Evolutionary conservation across 2,329 filamentous ascomycete species (phyloP).

Genomic region (Nothopassalora personata): DNA sequence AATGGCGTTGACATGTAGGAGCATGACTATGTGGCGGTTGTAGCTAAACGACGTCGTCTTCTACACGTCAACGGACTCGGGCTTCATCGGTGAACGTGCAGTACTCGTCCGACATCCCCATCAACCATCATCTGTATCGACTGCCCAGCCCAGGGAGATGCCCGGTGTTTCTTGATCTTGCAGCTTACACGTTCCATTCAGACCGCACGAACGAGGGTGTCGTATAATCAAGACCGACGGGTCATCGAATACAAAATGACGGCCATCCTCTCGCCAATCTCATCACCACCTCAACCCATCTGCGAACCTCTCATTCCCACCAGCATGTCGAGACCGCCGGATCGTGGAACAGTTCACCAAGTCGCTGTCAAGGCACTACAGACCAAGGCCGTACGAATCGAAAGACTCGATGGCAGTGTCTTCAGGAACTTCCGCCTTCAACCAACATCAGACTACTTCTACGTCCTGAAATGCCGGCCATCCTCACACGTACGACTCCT

Average conservation of each 20-base stretch:
- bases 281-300: background rate
- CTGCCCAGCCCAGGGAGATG: slow-evolving; percentile 8
- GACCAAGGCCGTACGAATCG: slow-evolving; percentile 23
- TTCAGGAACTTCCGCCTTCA: slow-evolving; percentile 41
- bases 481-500: slow-evolving; percentile 35
- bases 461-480: slow-evolving; percentile 41
- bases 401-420: slow-evolving; percentile 27
- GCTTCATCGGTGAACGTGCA: slow-evolving; percentile 18
- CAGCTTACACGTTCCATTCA: slow-evolving; percentile 4
- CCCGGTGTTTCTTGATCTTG: slow-evolving; percentile 1
- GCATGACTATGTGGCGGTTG: slow-evolving; percentile 12
- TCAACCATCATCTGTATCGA: background rate
- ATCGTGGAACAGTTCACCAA: slow-evolving; percentile 23
- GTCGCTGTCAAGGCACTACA: slow-evolving; percentile 24
- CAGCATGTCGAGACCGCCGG: slow-evolving; percentile 17
- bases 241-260: slow-evolving; percentile 17
- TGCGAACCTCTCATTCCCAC: slow-evolving; percentile 9
- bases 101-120: slow-evolving; percentile 11
- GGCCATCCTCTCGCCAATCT: slow-evolving; percentile 6
- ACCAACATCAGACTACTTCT: slow-evolving; percentile 35
- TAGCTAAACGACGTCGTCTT: slow-evolving; percentile 10
- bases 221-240: background rate
- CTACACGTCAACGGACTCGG: slow-evolving; percentile 7
- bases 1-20: slow-evolving; percentile 11
- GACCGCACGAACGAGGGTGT: background rate